Percentiles rank a stretch among this genome's conserved stretches.
These are phyloP conservation scores for Volvox carteri DNA, from an alignment of 163 green algal species.

Conservation along the genomic window DNA sequence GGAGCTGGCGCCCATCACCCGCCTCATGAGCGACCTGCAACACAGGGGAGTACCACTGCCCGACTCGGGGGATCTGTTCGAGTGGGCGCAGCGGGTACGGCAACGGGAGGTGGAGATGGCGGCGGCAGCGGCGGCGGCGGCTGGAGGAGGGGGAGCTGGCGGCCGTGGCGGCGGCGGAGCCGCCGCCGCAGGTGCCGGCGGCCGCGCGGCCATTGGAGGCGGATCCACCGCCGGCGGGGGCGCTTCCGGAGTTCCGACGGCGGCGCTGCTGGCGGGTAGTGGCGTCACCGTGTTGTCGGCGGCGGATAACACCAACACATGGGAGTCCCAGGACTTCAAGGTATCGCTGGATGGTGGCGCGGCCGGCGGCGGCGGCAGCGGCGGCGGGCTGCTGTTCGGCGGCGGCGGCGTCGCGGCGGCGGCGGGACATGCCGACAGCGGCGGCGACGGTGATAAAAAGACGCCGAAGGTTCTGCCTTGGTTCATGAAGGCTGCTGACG, in stretches of 20 bases:
- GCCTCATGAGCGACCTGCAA: conserved; percentile 50
- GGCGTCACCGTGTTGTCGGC: conserved; percentile 44
- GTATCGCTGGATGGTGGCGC: conserved; percentile 16
- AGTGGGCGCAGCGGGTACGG: conserved; percentile 39
- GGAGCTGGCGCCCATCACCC: conserved; percentile 50
- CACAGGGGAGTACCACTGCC: neutral
- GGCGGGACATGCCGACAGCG: neutral
- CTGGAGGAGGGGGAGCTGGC: neutral
- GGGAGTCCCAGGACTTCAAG: conserved; percentile 44
- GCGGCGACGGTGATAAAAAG: conserved; percentile 23
- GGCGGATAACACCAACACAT: conserved; percentile 50
- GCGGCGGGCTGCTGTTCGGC: conserved; percentile 12
- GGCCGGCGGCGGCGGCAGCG: neutral
- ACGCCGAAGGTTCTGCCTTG: neutral
- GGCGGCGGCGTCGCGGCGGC: neutral
- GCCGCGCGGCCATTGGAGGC: too few relatives aligned
- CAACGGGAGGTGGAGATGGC: conserved; percentile 23
- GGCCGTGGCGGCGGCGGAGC: neutral
- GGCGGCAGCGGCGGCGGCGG: neutral
- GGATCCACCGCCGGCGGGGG: neutral
- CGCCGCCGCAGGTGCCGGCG: neutral
- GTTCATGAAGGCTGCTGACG: conserved; percentile 44
- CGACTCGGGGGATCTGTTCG: conserved; percentile 46
- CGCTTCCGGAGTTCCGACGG: neutral
- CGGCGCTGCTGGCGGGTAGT: conserved; percentile 34